A percentile compares a stretch with the other conserved stretches of the same genome.
Evolutionary conservation across 345 rosid species (phyloP).

Genomic region (Eucalyptus curtisii): DNA sequence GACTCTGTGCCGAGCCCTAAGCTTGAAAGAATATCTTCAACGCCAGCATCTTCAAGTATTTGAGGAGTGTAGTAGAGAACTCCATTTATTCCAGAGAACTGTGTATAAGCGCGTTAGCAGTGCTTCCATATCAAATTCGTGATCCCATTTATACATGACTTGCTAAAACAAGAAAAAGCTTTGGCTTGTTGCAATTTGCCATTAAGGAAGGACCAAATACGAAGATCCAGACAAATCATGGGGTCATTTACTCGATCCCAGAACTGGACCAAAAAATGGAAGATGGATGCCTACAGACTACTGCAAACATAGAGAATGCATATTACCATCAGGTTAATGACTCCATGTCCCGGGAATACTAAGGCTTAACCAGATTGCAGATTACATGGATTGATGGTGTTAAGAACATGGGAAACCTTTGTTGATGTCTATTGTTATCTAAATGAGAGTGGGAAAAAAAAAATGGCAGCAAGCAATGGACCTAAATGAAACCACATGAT

Average conservation of each 20-base stretch:
- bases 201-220: neutral
- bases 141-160: neutral
- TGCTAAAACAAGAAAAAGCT: neutral
- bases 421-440: neutral
- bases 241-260: neutral
- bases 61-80: conserved; percentile 94
- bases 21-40: conserved; percentile 58
- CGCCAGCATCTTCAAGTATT: conserved; percentile 80
- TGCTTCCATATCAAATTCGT: neutral
- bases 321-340: neutral
- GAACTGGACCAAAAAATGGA: neutral
- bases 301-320: neutral
- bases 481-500: neutral
- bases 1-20: conserved; percentile 59
- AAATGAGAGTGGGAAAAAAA: neutral
- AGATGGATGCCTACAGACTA: neutral
- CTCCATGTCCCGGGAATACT: neutral
- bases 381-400: neutral
- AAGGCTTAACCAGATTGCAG: neutral
- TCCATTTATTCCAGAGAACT: conserved; percentile 91
- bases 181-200: neutral
- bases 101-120: neutral
- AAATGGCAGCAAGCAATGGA: neutral
- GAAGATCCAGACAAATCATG: neutral
- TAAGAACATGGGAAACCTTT: neutral